Base-by-base conservation (phyloP, 106 monocot genomes). In the Acorus gramineus region DNA sequence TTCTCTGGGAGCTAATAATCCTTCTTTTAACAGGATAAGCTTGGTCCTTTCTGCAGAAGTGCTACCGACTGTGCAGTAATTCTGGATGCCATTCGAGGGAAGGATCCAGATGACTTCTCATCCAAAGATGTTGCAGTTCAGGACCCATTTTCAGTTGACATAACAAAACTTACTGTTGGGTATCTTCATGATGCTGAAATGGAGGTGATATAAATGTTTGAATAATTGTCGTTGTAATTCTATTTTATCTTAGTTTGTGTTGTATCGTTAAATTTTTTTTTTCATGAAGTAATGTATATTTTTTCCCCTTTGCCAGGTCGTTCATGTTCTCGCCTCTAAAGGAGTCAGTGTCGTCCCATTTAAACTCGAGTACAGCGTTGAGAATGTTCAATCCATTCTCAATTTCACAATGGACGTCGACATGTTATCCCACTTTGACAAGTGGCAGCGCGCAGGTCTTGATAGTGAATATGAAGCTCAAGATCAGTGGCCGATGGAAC, bases 391-490 rank as follows among this genome's bases (percentile, higher is more conserved):
- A 69, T 72, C 83, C 12, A 75, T 86, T 50, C 79, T 89, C 47
- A 94, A 94, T 59, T 86, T 94, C 51, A 94, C 94, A n/a, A 89
- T 94, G 94, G 94, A 94, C 65, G 90, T 90, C 8, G 94, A 94
- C 56, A 84, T 90, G 86, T 70, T 86, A 45, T 59, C 86, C 6
- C 89, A 94, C 63, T 94, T 94, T 62, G 94, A 94, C 70, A 78
- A 72, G 42, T 94, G 94, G 94, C 94, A 94, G 51, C 73, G 90
- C 0, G 66, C 28, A 46, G 70, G 82, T 6, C 61, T 73, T 28
- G 94, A 94, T 66, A 59, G 81, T 46, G 67, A 84, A 4, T 94
- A 80, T 55, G 94, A 94, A 80, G 94, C 86, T n/a, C 89, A 89
- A 77, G 86, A 90, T 66, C 90, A 89, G 60, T 94, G 94, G 94